phyloP scores from a whole-genome alignment of 192 early-diverging fungal genomes.

The Gigaspora rosea region DNA sequence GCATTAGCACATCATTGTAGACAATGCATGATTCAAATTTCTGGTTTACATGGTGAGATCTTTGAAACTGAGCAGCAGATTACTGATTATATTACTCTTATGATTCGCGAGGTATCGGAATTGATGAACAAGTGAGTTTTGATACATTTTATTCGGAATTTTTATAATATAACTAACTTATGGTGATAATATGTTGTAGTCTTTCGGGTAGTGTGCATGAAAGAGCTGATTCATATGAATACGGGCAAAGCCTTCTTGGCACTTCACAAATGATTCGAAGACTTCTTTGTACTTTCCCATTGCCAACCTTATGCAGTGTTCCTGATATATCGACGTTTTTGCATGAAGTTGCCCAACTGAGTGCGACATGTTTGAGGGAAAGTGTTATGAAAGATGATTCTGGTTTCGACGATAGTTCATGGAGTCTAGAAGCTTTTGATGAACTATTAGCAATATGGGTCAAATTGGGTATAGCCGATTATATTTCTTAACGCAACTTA shows the following conservation, averaged over 20 bases:
- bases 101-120: constrained; percentile 56
- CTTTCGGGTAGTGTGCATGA: constrained; percentile 35
- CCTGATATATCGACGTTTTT: constrained; percentile 60
- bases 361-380: constrained; percentile 51
- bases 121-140: constrained; percentile 55
- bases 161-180: background rate
- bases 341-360: constrained; percentile 58
- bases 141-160: background rate
- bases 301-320: constrained; percentile 50
- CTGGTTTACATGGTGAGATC: constrained; percentile 58
- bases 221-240: constrained; percentile 36
- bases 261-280: constrained; percentile 59
- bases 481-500: no score
- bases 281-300: constrained; percentile 54
- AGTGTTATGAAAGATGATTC: constrained; percentile 46
- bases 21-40: constrained; percentile 66
- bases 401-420: constrained; percentile 49
- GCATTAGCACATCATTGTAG: constrained; percentile 51
- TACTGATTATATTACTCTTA: constrained; percentile 53
- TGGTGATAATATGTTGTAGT: constrained; percentile 8
- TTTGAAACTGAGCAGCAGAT: constrained; percentile 49
- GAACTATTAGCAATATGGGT: constrained; percentile 66
- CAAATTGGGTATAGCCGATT: constrained; percentile 45
- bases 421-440: constrained; percentile 61
- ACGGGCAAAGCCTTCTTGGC: constrained; percentile 48